These are phyloP conservation scores for Diaporthe ampelina DNA, from an alignment of 2,329 filamentous ascomycete species.

Conservation along the genomic window DNA sequence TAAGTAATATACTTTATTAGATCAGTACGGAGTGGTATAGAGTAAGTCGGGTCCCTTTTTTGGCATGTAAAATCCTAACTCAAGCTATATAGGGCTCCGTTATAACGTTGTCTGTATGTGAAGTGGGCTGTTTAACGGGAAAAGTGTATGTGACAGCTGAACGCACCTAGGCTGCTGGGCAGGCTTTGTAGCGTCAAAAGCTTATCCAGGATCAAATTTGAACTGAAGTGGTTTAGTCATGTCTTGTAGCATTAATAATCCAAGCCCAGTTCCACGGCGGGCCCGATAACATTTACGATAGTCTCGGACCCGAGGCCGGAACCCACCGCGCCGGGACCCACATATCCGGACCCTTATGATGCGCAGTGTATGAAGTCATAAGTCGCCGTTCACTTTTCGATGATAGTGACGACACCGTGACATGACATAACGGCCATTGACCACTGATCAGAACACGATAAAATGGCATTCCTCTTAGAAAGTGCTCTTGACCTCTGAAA, in stretches of 20 bases:
- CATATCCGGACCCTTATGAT: constrained; percentile 5
- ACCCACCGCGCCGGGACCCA: not conserved
- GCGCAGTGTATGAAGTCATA: constrained; percentile 34
- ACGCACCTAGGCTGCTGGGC: too few species aligned
- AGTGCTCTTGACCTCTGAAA: not conserved
- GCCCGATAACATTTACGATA: not conserved
- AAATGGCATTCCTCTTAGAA: not conserved
- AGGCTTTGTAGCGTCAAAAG: too few species aligned
- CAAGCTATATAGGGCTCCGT: too few species aligned
- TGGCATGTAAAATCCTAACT: too few species aligned
- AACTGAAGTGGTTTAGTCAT: not conserved
- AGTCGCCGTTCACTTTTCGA: not conserved
- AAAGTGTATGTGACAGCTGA: too few species aligned
- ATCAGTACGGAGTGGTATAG: too few species aligned
- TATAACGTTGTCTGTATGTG: too few species aligned
- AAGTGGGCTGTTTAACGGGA: too few species aligned
- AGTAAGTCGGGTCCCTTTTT: too few species aligned
- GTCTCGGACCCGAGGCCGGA: constrained; percentile 2
- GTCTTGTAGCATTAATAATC: not conserved
- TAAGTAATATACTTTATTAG: too few species aligned
- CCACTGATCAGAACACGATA: not conserved
- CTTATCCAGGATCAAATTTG: too few species aligned
- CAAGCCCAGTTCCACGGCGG: too few species aligned
- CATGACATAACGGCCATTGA: constrained; percentile 5
- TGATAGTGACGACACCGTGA: constrained; percentile 34